Conservation (phyloP, 441 rosid genomes). For the Populus hybrid region DNA sequence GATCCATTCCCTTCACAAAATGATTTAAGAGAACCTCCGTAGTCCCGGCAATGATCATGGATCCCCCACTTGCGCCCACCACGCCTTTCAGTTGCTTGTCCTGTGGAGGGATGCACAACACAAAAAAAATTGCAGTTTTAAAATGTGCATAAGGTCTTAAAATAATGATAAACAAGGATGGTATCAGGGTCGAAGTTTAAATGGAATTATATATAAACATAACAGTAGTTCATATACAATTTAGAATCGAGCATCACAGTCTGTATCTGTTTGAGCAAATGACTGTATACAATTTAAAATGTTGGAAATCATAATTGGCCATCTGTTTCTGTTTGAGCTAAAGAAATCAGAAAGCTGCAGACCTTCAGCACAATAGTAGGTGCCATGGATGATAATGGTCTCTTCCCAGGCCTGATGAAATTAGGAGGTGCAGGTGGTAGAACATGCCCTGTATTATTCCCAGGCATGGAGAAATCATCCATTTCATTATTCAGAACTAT, state of each 20-base stretch:
- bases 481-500: slow-evolving; percentile 59
- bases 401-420: slow-evolving; percentile 49
- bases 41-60: slow-evolving; percentile 47
- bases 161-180: background rate
- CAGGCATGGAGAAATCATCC: slow-evolving; percentile 60
- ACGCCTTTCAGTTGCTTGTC: slow-evolving; percentile 46
- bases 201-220: too few relatives aligned
- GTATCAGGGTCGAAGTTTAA: too few relatives aligned
- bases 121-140: background rate
- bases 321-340: background rate
- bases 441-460: slow-evolving; percentile 3
- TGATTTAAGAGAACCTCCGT: slow-evolving; percentile 53
- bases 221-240: too few relatives aligned
- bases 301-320: background rate
- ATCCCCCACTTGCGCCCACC: slow-evolving; percentile 66
- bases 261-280: background rate
- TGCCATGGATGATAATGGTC: slow-evolving; percentile 63
- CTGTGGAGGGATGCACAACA: slow-evolving; percentile 21
- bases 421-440: slow-evolving; percentile 51
- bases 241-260: too few relatives aligned
- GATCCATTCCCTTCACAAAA: slow-evolving; percentile 49
- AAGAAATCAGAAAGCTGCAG: background rate
- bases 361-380: slow-evolving; percentile 61
- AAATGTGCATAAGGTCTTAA: background rate
- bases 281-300: background rate